phyloP scores from a whole-genome alignment of 2,329 filamentous ascomycete species.

The Xylaria sp. region DNA sequence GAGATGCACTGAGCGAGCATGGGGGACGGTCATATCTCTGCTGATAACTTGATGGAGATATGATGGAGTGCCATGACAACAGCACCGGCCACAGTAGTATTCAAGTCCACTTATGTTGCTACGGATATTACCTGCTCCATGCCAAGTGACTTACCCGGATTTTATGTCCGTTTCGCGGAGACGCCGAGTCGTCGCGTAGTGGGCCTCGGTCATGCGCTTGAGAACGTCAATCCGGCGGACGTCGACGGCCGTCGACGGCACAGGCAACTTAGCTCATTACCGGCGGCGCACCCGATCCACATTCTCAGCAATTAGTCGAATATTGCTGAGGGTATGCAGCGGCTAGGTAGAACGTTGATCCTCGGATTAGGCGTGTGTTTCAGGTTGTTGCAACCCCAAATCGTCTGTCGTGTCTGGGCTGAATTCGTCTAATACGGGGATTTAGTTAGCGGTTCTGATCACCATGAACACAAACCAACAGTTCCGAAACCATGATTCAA shows the following conservation, averaged over 20 bases:
- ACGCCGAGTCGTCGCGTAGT: slow-evolving; percentile 10
- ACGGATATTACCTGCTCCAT: neutral
- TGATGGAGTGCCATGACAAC: slow-evolving; percentile 36
- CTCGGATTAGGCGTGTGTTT: neutral
- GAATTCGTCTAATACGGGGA: neutral
- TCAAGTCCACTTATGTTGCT: slow-evolving; percentile 1
- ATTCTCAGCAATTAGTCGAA: no score
- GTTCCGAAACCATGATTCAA: neutral
- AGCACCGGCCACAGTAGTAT: slow-evolving; percentile 36
- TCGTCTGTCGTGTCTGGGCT: neutral
- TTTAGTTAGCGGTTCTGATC: neutral
- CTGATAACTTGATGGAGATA: slow-evolving; percentile 30
- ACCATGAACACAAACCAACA: neutral
- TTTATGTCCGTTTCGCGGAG: slow-evolving; percentile 31
- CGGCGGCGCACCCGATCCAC: no score
- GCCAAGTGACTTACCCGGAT: neutral
- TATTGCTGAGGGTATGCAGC: no score
- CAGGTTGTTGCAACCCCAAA: neutral
- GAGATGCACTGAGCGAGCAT: slow-evolving; percentile 29
- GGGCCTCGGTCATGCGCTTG: no score
- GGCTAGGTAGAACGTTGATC: neutral
- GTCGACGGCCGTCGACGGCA: no score
- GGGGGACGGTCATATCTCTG: slow-evolving; percentile 29
- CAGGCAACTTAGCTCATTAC: no score
- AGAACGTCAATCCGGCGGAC: neutral